Percentiles rank a stretch among this genome's conserved stretches.
phyloP scores from a whole-genome alignment of 2,329 filamentous ascomycete species.

The Thermothelomyces thermophilus region DNA sequence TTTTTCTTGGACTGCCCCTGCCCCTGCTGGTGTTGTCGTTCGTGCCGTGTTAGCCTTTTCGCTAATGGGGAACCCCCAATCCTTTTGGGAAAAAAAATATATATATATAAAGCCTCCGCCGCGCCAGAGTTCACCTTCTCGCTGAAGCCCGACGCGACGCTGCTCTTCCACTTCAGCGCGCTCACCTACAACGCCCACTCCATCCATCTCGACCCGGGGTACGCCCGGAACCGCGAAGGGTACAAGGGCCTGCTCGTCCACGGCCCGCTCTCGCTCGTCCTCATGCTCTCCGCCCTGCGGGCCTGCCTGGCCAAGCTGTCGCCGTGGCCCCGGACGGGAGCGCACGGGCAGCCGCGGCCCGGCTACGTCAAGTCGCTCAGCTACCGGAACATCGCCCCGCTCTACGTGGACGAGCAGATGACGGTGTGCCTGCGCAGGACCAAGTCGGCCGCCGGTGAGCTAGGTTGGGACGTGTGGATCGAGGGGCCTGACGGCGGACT shows the following conservation, averaged over 20 bases:
- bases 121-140: constrained; percentile 37
- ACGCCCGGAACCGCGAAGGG: constrained; percentile 64
- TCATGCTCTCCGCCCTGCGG: constrained; percentile 65
- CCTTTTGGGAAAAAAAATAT: too few relatives aligned
- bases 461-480: constrained; percentile 57
- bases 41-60: too few relatives aligned
- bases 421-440: constrained; percentile 54
- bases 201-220: constrained; percentile 76
- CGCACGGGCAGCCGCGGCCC: neutral
- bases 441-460: constrained; percentile 33
- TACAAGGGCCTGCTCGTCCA: constrained; percentile 74
- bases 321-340: neutral
- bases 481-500: constrained; percentile 55
- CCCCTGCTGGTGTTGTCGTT: too few relatives aligned
- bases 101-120: constrained; percentile 35
- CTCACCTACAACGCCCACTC: constrained; percentile 87
- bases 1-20: too few relatives aligned
- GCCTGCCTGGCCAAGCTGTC: constrained; percentile 35
- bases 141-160: constrained; percentile 58
- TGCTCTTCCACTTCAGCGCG: constrained; percentile 87
- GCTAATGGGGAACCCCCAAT: too few relatives aligned
- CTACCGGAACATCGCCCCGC: constrained; percentile 75
- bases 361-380: constrained; percentile 43
- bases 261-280: constrained; percentile 70
- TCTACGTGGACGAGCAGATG: constrained; percentile 69